Evolutionary conservation across 1,284 basidiomycete species (phyloP).

Genomic region (Fomitopsis schrenkii): DNA sequence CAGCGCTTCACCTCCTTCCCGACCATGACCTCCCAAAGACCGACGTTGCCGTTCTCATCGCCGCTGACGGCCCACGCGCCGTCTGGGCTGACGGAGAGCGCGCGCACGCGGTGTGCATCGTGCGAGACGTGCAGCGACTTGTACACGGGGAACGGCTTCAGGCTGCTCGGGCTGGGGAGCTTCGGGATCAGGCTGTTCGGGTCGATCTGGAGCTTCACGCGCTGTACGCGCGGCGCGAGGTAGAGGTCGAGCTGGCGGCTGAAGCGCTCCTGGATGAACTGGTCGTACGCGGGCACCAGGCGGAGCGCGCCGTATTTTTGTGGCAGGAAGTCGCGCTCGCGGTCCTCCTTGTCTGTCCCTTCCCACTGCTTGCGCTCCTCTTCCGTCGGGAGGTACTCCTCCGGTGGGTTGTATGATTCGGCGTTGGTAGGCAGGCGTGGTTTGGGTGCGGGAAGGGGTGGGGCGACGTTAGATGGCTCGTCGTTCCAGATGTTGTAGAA

Average conservation of each 20-base stretch:
- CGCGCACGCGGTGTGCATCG: constrained; percentile 68
- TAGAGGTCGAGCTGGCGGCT: constrained; percentile 95
- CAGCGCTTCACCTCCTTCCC: constrained; percentile 90
- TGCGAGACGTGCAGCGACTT: constrained; percentile 74
- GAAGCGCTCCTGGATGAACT: constrained; percentile 94
- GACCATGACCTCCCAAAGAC: constrained; percentile 92
- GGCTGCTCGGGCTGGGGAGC: constrained; percentile 89
- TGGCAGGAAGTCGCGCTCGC: constrained; percentile 88
- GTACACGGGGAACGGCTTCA: constrained; percentile 94
- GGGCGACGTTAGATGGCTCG: constrained; percentile 59
- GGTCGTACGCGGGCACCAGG: constrained; percentile 88
- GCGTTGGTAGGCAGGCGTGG: constrained; percentile 84
- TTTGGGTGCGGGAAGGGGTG: constrained; percentile 93
- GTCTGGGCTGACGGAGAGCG: constrained; percentile 80
- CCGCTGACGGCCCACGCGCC: constrained; percentile 92
- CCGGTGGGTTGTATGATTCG: constrained; percentile 98
- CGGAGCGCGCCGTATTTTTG: constrained; percentile 85
- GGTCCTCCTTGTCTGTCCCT: constrained; percentile 83
- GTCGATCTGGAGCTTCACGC: constrained; percentile 86
- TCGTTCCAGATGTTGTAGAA: constrained; percentile 92
- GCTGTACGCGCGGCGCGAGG: constrained; percentile 90
- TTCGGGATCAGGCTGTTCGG: constrained; percentile 92
- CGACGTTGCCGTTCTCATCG: constrained; percentile 85
- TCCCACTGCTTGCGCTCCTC: constrained; percentile 87
- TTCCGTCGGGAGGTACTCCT: constrained; percentile 92